Conservation (phyloP, 331 rosid genomes). For the Malus hybrid region DNA sequence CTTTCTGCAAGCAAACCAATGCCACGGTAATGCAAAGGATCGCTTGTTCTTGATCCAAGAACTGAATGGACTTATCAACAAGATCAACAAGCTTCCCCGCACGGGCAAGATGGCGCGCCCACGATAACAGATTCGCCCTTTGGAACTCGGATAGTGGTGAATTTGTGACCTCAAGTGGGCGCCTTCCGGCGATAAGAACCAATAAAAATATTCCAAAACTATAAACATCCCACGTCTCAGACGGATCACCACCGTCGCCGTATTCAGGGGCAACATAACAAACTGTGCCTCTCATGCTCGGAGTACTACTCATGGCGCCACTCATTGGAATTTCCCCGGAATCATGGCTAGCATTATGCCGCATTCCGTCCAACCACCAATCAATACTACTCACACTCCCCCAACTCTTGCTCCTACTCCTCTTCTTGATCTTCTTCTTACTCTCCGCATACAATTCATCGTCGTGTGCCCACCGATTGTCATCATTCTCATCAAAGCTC, state of each 20-base stretch:
- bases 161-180: conserved; percentile 83
- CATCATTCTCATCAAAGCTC: conserved; percentile 28
- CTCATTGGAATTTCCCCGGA: conserved; percentile 87
- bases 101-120: conserved; percentile 88
- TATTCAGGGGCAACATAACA: conserved; percentile 95
- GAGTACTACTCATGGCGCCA: conserved; percentile 88
- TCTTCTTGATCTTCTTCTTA: conserved; percentile 37
- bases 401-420: conserved; percentile 37
- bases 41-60: conserved; percentile 62
- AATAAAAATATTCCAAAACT: conserved; percentile 81
- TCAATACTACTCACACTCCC: conserved; percentile 54
- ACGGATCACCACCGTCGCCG: conserved; percentile 65
- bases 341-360: conserved; percentile 47
- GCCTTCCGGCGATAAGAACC: conserved; percentile 79
- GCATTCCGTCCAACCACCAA: conserved; percentile 86
- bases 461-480: conserved; percentile 40
- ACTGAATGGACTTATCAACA: conserved; percentile 60
- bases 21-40: conserved; percentile 79
- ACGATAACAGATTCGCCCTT: conserved; percentile 71
- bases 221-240: conserved; percentile 85
- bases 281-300: conserved; percentile 95
- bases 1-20: conserved; percentile 70
- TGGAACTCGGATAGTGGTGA: conserved; percentile 81
- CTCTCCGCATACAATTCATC: conserved; percentile 48
- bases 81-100: conserved; percentile 77